Conservation (phyloP, 495 filamentous ascomycete genomes). For the Aspergillus funiculosus region DNA sequence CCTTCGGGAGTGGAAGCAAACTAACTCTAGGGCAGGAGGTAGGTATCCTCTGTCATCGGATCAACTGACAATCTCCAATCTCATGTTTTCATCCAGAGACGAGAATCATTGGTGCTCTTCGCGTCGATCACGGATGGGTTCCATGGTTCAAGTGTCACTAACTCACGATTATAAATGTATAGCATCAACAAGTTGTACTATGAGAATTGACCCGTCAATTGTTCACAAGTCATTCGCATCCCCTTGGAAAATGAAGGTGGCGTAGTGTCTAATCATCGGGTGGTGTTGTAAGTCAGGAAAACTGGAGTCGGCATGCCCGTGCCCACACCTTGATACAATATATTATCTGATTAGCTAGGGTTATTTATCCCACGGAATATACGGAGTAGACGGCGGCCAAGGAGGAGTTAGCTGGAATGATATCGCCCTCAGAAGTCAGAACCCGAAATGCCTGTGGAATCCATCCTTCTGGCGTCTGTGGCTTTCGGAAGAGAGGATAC, state of each 20-base stretch:
- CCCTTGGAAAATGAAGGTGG: not conserved
- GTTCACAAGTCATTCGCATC: not conserved
- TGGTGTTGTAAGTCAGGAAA: too few species aligned
- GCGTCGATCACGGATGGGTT: not conserved
- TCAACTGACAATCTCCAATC: conserved; percentile 4
- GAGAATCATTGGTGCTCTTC: not conserved
- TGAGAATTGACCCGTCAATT: not conserved
- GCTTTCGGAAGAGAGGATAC: not conserved
- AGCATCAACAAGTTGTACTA: too few species aligned
- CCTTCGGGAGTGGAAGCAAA: conserved; percentile 11
- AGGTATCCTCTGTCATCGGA: not conserved
- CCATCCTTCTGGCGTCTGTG: not conserved
- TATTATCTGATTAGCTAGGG: not conserved
- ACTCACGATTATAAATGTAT: too few species aligned
- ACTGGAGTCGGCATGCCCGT: not conserved
- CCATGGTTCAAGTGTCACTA: not conserved
- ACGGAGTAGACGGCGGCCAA: not conserved
- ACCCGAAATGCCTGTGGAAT: too few species aligned
- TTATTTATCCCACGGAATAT: not conserved
- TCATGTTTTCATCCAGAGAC: not conserved
- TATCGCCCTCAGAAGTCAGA: too few species aligned
- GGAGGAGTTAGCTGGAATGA: too few species aligned
- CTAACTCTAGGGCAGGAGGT: conserved; percentile 4
- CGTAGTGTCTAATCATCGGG: not conserved
- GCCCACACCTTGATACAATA: not conserved